Conservation (phyloP, 2,329 filamentous ascomycete genomes). For the Trichoderma breve region DNA sequence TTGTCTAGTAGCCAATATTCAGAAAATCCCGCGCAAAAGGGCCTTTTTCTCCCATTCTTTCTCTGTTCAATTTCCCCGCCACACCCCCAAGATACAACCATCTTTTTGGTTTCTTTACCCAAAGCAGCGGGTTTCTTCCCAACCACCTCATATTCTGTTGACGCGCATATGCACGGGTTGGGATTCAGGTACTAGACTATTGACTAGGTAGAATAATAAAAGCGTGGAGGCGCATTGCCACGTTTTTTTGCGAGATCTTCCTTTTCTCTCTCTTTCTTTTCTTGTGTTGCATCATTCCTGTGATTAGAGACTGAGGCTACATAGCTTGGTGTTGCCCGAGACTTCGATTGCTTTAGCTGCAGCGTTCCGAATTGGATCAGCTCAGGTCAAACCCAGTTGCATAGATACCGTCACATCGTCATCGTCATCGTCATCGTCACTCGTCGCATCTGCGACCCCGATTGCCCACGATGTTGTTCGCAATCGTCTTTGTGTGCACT, state of each 20-base stretch:
- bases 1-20: not conserved
- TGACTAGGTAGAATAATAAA: not conserved
- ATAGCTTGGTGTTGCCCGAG: not conserved
- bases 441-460: constrained; percentile 4
- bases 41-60: not conserved
- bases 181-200: not conserved
- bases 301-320: not conserved
- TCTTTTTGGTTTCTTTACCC: not conserved
- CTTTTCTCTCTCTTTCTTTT: not conserved
- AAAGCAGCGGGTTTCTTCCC: not conserved
- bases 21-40: not conserved
- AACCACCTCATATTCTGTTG: constrained; percentile 17
- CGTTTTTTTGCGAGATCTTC: not conserved
- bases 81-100: not conserved
- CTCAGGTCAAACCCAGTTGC: not conserved
- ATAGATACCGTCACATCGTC: not conserved
- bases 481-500: constrained; percentile 61
- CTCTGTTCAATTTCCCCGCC: not conserved
- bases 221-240: constrained; percentile 8
- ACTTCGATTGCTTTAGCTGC: not conserved
- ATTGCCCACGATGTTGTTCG: constrained; percentile 56
- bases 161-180: not conserved
- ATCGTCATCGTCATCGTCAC: not conserved
- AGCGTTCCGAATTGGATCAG: not conserved
- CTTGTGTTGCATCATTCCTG: constrained; percentile 2